Evolutionary conservation across 768 basidiomycete genomes (phyloP).

Genomic region (Hydnum rufescens): DNA sequence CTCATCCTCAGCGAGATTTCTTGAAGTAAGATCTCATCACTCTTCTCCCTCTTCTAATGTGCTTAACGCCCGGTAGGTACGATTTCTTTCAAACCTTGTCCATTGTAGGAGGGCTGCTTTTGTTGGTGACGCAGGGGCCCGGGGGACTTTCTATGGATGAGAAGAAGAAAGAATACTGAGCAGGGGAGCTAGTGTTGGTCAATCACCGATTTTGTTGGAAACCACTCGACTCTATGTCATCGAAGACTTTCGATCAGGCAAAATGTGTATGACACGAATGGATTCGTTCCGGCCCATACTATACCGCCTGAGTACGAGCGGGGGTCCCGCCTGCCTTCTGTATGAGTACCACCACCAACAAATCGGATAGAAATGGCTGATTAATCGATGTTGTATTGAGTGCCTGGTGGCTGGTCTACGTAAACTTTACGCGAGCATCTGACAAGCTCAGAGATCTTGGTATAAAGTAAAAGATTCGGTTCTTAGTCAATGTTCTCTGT

Average conservation of each 20-base stretch:
- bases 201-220: not conserved
- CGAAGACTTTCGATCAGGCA: not conserved
- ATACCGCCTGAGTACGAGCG: not conserved
- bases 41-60: not conserved
- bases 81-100: constrained; percentile 99
- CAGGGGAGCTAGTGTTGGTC: not conserved
- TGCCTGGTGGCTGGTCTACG: not conserved
- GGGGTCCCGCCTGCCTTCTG: not conserved
- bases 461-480: too few relatives aligned
- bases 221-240: not conserved
- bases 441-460: too few relatives aligned
- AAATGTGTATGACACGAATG: not conserved
- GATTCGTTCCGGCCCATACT: not conserved
- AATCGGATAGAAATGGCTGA: not conserved
- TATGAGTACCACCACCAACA: not conserved
- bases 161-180: constrained; percentile 87
- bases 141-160: constrained; percentile 96
- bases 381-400: not conserved
- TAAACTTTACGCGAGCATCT: not conserved
- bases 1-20: constrained; percentile 94
- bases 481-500: too few relatives aligned
- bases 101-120: constrained; percentile 91
- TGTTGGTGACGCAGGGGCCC: constrained; percentile 96
- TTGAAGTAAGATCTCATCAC: constrained; percentile 49
- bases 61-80: constrained; percentile 34